A percentile compares a stretch with the other conserved stretches of the same genome.
Evolutionary conservation across 1,139 yeast species (phyloP).

Genomic region (Candida tropicalis): DNA sequence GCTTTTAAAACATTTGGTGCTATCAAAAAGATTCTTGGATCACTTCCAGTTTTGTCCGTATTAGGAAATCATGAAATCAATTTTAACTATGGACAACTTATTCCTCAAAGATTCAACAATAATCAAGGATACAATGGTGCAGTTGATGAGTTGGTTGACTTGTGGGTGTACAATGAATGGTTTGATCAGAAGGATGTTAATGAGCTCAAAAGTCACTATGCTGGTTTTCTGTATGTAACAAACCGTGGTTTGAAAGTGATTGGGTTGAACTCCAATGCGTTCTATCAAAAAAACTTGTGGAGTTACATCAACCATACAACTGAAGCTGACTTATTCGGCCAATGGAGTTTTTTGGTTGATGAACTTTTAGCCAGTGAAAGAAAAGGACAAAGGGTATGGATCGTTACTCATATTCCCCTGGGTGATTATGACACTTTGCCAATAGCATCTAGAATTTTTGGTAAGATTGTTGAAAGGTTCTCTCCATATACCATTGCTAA

Average conservation of each 20-base stretch:
- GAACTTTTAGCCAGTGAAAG: conserved; percentile 63
- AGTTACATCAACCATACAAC: conserved; percentile 55
- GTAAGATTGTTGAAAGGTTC: conserved; percentile 63
- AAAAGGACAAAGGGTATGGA: conserved; percentile 66
- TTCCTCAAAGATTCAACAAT: neutral
- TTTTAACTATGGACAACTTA: neutral
- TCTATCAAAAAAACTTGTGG: conserved; percentile 67
- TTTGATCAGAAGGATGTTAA: conserved; percentile 24
- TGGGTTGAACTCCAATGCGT: conserved; percentile 66
- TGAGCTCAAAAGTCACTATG: conserved; percentile 52
- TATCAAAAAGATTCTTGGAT: neutral
- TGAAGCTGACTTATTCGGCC: conserved; percentile 65
- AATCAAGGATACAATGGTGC: conserved; percentile 63
- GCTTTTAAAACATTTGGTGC: neutral
- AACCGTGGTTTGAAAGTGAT: conserved; percentile 61
- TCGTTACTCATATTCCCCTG: conserved; percentile 69
- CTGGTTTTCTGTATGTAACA: conserved; percentile 64
- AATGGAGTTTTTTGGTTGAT: conserved; percentile 59
- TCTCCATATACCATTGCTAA: conserved; percentile 71
- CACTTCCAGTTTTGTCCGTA: neutral
- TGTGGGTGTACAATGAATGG: conserved; percentile 55
- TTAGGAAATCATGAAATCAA: neutral
- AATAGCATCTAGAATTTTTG: conserved; percentile 58
- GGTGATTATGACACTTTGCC: conserved; percentile 60
- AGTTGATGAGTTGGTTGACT: conserved; percentile 56